Conservation (phyloP, 2,329 filamentous ascomycete genomes). For the Fusarium sp. region DNA sequence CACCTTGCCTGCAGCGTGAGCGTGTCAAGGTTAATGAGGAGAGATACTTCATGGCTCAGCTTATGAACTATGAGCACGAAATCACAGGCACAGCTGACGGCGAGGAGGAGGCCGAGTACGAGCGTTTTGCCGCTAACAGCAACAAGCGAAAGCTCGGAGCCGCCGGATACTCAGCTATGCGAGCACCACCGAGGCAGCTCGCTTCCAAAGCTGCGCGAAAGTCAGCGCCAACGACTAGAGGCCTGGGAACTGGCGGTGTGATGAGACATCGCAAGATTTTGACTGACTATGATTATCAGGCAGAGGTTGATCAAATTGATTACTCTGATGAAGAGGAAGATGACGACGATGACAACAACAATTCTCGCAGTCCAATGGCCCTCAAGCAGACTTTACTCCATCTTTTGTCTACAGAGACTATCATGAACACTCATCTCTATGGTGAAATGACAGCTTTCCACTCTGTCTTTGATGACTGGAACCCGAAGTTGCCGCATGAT, state of each 20-base stretch:
- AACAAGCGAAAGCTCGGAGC: conserved; percentile 10
- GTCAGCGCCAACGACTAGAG: background rate
- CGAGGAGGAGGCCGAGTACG: conserved; percentile 55
- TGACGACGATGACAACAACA: background rate
- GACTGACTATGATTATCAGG: background rate
- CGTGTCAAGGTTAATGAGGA: conserved; percentile 52
- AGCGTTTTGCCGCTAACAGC: background rate
- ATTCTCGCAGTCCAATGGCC: conserved; percentile 52
- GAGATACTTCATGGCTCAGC: conserved; percentile 61
- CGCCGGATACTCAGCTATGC: too few relatives aligned
- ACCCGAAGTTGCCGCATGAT: conserved; percentile 63
- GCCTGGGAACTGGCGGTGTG: background rate
- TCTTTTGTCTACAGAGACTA: conserved; percentile 60
- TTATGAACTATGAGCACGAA: conserved; percentile 52
- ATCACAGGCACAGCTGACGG: conserved; percentile 47
- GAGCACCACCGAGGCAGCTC: conserved; percentile 1
- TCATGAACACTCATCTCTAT: conserved; percentile 59
- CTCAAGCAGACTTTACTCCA: conserved; percentile 64
- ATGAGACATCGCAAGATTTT: conserved; percentile 1
- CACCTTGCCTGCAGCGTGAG: conserved; percentile 45
- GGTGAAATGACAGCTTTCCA: conserved; percentile 61
- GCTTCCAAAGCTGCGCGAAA: conserved; percentile 9
- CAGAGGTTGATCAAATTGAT: background rate
- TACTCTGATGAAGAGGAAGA: conserved; percentile 12
- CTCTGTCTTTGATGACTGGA: conserved; percentile 60